These are phyloP conservation scores for Diaporthe capsici DNA, from an alignment of 2,329 filamentous ascomycete genomes.

Conservation along the genomic window DNA sequence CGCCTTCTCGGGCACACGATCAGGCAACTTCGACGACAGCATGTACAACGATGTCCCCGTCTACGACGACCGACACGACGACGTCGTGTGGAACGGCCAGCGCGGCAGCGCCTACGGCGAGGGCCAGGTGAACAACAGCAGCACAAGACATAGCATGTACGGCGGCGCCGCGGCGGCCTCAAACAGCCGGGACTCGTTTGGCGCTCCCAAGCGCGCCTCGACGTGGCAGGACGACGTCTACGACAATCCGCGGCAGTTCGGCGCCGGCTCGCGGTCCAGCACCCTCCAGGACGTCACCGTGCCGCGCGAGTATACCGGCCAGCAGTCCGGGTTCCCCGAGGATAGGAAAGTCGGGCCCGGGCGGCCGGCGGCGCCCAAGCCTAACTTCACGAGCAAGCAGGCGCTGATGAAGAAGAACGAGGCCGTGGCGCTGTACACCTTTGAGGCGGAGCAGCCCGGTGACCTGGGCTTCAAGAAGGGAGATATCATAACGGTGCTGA, in stretches of 20 bases:
- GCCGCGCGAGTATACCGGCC: slow-evolving; percentile 51
- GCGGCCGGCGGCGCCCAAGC: slow-evolving; percentile 90
- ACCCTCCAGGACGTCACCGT: slow-evolving; percentile 61
- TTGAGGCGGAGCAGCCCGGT: slow-evolving; percentile 92
- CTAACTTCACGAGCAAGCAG: slow-evolving; percentile 78
- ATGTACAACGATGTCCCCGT: slow-evolving; percentile 97
- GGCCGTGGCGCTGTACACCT: slow-evolving; percentile 91
- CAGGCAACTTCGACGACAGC: slow-evolving; percentile 63
- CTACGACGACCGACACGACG: slow-evolving; percentile 87
- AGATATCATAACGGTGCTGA: slow-evolving; percentile 93
- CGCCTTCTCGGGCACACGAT: slow-evolving; percentile 79
- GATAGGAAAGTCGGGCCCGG: slow-evolving; percentile 72
- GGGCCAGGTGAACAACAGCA: slow-evolving; percentile 61
- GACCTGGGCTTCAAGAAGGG: slow-evolving; percentile 98
- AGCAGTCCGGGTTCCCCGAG: slow-evolving; percentile 45
- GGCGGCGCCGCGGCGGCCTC: slow-evolving; percentile 42
- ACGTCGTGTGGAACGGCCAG: slow-evolving; percentile 86
- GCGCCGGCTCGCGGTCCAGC: slow-evolving; percentile 63
- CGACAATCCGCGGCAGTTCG: slow-evolving; percentile 67
- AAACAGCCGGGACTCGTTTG: slow-evolving; percentile 65
- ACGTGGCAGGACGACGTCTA: slow-evolving; percentile 86
- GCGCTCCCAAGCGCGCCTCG: slow-evolving; percentile 71
- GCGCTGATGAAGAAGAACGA: slow-evolving; percentile 77
- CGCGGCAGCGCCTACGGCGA: slow-evolving; percentile 80
- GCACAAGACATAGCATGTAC: slow-evolving; percentile 47